Conservation (phyloP, 2,329 filamentous ascomycete genomes). For the Neophaeococcomyces mojaviensis region DNA sequence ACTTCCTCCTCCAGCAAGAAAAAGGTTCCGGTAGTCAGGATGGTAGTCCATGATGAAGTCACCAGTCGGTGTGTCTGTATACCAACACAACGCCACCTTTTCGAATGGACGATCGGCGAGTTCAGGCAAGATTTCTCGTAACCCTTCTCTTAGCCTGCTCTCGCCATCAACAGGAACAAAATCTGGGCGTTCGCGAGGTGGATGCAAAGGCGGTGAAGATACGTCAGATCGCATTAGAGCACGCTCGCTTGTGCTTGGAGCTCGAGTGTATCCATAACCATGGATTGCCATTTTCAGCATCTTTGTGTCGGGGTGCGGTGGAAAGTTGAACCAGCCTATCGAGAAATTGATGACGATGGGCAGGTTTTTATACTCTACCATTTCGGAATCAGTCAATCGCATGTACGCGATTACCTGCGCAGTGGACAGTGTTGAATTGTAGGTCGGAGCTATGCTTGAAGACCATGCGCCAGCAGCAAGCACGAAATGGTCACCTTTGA, state of each 20-base stretch:
- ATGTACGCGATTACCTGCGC: constrained; percentile 77
- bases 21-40: constrained; percentile 37
- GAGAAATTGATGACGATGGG: constrained; percentile 54
- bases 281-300: constrained; percentile 62
- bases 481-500: constrained; percentile 35
- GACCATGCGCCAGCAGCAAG: constrained; percentile 87
- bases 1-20: constrained; percentile 46
- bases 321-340: constrained; percentile 49
- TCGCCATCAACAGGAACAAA: constrained; percentile 50
- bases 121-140: constrained; percentile 49
- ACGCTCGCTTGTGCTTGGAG: constrained; percentile 4
- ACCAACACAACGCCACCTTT: constrained; percentile 64
- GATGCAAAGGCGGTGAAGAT: constrained; percentile 27
- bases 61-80: constrained; percentile 63
- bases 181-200: constrained; percentile 21
- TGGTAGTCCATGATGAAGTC: constrained; percentile 67
- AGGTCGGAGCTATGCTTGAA: constrained; percentile 65
- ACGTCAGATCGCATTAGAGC: constrained; percentile 20
- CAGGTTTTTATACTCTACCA: constrained; percentile 54
- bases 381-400: constrained; percentile 63
- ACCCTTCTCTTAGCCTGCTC: constrained; percentile 51
- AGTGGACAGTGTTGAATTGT: constrained; percentile 68
- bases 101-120: constrained; percentile 55
- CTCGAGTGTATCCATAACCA: constrained; percentile 53
- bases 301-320: constrained; percentile 35